Percentiles rank a stretch among this genome's conserved stretches.
These are phyloP conservation scores for Flaveria bidentis DNA, from an alignment of 129 eudicot genomes.

Conservation along the genomic window DNA sequence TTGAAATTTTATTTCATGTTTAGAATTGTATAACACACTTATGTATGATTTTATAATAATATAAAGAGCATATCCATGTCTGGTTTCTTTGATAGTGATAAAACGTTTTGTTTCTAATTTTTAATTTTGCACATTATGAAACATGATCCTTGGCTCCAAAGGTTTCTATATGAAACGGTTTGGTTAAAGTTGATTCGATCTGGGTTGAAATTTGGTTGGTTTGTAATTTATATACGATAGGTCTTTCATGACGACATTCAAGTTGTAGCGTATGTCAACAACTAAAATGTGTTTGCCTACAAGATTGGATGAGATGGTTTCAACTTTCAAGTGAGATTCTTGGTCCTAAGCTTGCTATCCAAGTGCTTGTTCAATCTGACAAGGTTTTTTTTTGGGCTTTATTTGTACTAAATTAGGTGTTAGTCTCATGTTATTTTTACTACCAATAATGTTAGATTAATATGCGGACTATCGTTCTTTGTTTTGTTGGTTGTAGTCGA, in stretches of 20 bases:
- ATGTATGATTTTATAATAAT: too few species aligned
- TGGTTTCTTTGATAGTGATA: too few species aligned
- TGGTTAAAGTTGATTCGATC: slow-evolving; percentile 3
- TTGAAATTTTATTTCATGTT: too few species aligned
- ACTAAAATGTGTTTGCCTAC: slow-evolving; percentile 95
- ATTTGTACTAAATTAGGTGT: background rate
- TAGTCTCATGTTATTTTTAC: background rate
- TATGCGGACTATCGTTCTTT: slow-evolving; percentile 18
- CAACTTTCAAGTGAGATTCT: slow-evolving; percentile 54
- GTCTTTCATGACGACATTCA: slow-evolving; percentile 75
- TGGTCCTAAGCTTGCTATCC: slow-evolving; percentile 85
- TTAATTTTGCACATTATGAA: background rate
- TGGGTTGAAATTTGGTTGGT: background rate
- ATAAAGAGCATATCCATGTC: too few species aligned
- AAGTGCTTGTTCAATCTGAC: slow-evolving; percentile 93
- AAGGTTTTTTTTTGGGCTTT: slow-evolving; percentile 49
- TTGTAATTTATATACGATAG: slow-evolving; percentile 13
- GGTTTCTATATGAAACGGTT: background rate
- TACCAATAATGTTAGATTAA: background rate
- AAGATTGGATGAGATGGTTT: slow-evolving; percentile 91
- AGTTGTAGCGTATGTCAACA: slow-evolving; percentile 86
- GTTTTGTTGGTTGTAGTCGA: slow-evolving; percentile 49
- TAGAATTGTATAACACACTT: too few species aligned
- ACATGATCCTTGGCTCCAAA: background rate
- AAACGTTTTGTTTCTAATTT: too few species aligned